Evolutionary conservation across 495 filamentous ascomycete genomes (phyloP).

Genomic region (Penicillium fimorum): DNA sequence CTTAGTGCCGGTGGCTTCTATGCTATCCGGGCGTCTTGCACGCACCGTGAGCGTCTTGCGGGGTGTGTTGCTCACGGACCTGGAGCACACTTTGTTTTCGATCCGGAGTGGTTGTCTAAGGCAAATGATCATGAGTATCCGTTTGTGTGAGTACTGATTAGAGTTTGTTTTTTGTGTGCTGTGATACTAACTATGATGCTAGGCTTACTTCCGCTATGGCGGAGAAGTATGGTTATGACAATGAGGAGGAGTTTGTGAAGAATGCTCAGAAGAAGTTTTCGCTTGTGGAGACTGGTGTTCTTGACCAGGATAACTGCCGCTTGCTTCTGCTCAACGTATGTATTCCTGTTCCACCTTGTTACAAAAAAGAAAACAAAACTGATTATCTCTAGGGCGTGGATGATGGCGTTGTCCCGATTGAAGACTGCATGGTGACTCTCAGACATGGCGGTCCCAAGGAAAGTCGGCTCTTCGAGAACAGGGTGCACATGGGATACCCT

Average conservation of each 20-base stretch:
- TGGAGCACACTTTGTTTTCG: conserved; percentile 69
- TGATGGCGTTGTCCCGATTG: conserved; percentile 75
- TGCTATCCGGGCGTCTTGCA: conserved; percentile 70
- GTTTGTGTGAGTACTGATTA: conserved; percentile 54
- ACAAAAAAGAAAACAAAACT: conserved; percentile 6
- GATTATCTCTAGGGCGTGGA: conserved; percentile 52
- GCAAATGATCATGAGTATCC: conserved; percentile 78
- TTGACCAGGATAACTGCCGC: conserved; percentile 60
- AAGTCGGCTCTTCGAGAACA: conserved; percentile 59
- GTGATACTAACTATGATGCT: conserved; percentile 10
- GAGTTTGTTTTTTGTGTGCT: background rate
- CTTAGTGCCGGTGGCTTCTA: conserved; percentile 77
- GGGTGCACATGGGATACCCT: conserved; percentile 67
- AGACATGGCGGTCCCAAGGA: conserved; percentile 75
- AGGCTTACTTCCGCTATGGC: conserved; percentile 64
- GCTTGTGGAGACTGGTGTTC: conserved; percentile 65
- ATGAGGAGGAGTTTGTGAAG: conserved; percentile 57
- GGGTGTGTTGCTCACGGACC: conserved; percentile 71
- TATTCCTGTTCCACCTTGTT: conserved; percentile 1
- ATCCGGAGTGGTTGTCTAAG: conserved; percentile 59
- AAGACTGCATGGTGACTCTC: conserved; percentile 67
- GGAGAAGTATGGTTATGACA: conserved; percentile 67
- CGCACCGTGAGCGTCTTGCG: conserved; percentile 56
- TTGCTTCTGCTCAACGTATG: conserved; percentile 68
- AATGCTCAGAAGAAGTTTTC: conserved; percentile 69